phyloP scores from a whole-genome alignment of 345 rosid species.

The Melaleuca alternifolia region DNA sequence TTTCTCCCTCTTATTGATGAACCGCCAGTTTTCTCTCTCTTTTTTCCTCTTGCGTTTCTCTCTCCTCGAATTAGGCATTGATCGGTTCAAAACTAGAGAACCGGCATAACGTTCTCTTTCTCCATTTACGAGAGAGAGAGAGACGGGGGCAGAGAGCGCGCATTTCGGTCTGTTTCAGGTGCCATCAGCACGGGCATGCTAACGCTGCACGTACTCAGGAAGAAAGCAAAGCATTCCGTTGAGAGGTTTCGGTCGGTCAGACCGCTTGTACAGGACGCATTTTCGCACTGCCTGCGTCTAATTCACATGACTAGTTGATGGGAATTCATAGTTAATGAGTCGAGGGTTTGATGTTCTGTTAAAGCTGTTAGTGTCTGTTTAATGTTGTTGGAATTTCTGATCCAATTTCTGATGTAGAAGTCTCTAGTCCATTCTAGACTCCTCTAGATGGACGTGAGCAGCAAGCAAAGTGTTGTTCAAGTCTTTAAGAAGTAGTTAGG shows the following conservation, averaged over 20 bases:
- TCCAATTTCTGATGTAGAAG: no score
- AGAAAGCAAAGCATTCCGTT: background rate
- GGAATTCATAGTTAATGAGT: background rate
- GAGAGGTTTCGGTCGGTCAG: background rate
- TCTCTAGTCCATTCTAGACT: no score
- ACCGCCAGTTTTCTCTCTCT: background rate
- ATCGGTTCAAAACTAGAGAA: background rate
- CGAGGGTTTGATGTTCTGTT: background rate
- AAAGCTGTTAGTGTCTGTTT: background rate
- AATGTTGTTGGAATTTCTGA: no score
- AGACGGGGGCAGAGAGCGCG: background rate
- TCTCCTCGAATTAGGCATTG: conserved; percentile 6
- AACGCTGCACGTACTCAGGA: background rate
- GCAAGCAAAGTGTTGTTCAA: no score
- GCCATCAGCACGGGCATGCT: background rate
- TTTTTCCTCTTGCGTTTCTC: background rate
- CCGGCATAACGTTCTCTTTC: background rate
- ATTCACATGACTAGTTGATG: background rate
- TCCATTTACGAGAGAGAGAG: background rate
- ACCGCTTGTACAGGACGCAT: background rate
- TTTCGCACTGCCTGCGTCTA: no score
- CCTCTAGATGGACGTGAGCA: no score
- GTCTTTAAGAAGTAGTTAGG: no score
- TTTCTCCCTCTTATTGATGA: background rate
- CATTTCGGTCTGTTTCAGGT: background rate